Evolutionary conservation across 2,329 filamentous ascomycete genomes (phyloP).

Genomic region (Endothia cerciana): DNA sequence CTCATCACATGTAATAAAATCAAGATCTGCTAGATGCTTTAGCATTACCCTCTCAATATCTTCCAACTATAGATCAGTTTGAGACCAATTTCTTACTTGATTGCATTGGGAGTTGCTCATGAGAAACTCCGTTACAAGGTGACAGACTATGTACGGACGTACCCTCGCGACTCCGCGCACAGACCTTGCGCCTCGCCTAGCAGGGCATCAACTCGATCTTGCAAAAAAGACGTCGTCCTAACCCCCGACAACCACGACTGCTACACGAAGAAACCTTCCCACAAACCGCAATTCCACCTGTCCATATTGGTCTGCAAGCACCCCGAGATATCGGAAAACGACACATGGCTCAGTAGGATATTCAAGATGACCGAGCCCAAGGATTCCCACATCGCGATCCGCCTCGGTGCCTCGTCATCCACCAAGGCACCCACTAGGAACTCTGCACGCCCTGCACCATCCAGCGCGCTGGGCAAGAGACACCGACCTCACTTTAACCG

Average conservation of each 20-base stretch:
- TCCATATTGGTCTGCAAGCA: background rate
- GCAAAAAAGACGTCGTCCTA: background rate
- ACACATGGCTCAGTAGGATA: background rate
- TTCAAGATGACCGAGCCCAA: slow-evolving; percentile 43
- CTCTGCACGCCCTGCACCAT: slow-evolving; percentile 40
- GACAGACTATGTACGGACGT: too few relatives aligned
- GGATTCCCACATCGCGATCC: slow-evolving; percentile 53
- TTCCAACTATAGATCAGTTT: too few relatives aligned
- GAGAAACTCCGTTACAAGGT: too few relatives aligned
- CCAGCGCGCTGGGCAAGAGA: slow-evolving; percentile 54
- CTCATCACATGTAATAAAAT: background rate
- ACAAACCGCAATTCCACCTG: background rate
- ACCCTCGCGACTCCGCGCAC: background rate
- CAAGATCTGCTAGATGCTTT: background rate
- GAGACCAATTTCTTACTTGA: too few relatives aligned
- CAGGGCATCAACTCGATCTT: background rate
- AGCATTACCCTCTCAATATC: too few relatives aligned
- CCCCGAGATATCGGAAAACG: background rate
- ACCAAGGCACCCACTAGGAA: slow-evolving; percentile 34
- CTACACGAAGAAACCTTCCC: background rate
- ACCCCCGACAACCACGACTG: background rate
- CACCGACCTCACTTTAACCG: slow-evolving; percentile 47
- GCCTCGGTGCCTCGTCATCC: slow-evolving; percentile 43
- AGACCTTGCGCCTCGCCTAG: background rate
- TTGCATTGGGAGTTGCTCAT: too few relatives aligned